Percentiles rank a stretch among this genome's conserved stretches.
Evolutionary conservation across 2,329 filamentous ascomycete species (phyloP).

Genomic region (Ophioceras dolichostomum): DNA sequence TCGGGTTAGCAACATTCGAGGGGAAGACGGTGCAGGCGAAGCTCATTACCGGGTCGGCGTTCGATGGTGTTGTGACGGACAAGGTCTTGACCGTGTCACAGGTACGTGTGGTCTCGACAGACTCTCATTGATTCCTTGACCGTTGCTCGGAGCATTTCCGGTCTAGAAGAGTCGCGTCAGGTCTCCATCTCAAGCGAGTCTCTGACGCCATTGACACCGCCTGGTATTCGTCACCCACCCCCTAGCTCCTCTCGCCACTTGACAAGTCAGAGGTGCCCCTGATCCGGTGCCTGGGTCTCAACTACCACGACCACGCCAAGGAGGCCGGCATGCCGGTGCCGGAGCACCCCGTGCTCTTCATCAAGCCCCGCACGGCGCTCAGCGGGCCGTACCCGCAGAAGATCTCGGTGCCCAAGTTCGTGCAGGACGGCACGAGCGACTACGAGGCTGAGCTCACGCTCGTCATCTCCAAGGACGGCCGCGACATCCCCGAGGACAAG

Average conservation of each 20-base stretch:
- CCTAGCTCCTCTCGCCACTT: conserved; percentile 20
- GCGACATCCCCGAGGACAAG: conserved; percentile 22
- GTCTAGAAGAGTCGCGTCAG: too few species aligned
- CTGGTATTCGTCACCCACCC: too few species aligned
- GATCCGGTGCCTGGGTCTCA: conserved; percentile 32
- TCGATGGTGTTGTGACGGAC: conserved; percentile 20
- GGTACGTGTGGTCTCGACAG: too few species aligned
- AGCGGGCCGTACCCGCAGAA: conserved; percentile 17
- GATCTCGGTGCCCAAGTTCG: conserved; percentile 17
- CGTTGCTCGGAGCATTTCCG: too few species aligned
- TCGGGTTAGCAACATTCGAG: conserved; percentile 19
- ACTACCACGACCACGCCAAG: conserved; percentile 26
- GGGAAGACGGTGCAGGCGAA: conserved; percentile 19
- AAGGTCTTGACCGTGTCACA: conserved; percentile 13
- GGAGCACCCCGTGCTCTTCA: conserved; percentile 21
- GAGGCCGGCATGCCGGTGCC: conserved; percentile 24
- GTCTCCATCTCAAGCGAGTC: too few species aligned
- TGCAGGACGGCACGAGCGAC: conserved; percentile 22
- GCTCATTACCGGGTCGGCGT: conserved; percentile 19
- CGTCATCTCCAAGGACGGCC: conserved; percentile 21
- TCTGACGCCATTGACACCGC: conserved; percentile 4
- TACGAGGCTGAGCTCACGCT: conserved; percentile 26
- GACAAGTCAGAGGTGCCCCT: conserved; percentile 20
- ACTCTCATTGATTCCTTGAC: too few species aligned
- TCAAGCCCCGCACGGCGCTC: conserved; percentile 23